Conservation (phyloP, 345 rosid genomes). For the Euphorbia peplus region DNA sequence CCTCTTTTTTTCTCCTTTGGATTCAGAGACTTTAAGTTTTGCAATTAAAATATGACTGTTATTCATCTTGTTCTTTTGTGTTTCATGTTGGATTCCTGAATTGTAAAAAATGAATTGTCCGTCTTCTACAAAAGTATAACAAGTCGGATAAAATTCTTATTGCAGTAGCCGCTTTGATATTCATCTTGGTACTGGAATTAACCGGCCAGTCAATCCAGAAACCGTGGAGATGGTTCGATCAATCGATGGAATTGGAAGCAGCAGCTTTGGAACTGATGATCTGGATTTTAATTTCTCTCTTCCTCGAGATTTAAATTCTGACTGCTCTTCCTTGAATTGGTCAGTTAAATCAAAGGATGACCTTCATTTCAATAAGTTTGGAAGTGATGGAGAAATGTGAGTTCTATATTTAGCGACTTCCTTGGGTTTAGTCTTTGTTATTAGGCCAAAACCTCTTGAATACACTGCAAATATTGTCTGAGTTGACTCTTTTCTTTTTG, state of each 20-base stretch:
- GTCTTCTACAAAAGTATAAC: neutral
- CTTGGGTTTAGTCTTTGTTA: too few species aligned
- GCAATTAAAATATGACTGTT: too few species aligned
- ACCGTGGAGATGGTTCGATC: neutral
- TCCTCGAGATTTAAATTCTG: neutral
- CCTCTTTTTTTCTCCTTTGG: neutral
- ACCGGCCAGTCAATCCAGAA: neutral
- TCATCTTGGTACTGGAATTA: neutral
- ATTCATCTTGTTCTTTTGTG: too few species aligned
- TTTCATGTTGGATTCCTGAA: neutral
- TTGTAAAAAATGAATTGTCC: neutral
- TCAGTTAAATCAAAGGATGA: slow-evolving; percentile 1
- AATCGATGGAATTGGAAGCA: neutral
- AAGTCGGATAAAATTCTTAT: neutral
- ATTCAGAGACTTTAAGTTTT: too few species aligned
- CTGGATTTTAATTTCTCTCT: neutral
- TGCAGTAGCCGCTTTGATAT: neutral
- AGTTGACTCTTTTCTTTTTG: neutral
- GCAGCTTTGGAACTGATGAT: slow-evolving; percentile 7
- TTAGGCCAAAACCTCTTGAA: too few species aligned
- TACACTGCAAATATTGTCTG: too few species aligned
- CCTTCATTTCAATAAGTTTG: neutral
- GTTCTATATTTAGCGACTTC: neutral
- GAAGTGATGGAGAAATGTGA: neutral
- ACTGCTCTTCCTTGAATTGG: neutral